Percentiles rank a stretch among this genome's conserved stretches.
Evolutionary conservation across 805 yeast species (phyloP).

Genomic region (Cyberlindnera lachancei): DNA sequence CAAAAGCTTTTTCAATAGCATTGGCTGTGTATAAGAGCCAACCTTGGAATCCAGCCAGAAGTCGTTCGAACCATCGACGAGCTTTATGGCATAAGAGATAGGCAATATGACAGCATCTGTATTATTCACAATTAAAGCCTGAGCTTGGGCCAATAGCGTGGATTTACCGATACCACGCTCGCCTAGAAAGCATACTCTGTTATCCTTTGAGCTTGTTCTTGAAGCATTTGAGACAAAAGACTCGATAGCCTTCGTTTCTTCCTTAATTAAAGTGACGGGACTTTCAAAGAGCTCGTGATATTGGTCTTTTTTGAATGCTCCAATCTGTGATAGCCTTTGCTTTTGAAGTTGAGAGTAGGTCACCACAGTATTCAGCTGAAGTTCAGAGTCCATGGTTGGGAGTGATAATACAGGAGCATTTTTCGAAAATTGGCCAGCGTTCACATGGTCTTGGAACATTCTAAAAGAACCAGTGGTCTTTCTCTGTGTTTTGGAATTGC

Average conservation of each 20-base stretch:
- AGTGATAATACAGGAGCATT: conserved; percentile 20
- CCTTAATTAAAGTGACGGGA: conserved; percentile 54
- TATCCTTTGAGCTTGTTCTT: conserved; percentile 28
- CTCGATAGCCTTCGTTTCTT: conserved; percentile 34
- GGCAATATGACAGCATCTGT: conserved; percentile 47
- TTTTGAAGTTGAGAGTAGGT: conserved; percentile 34
- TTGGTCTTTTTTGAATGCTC: conserved; percentile 63
- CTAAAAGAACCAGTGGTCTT: conserved; percentile 17
- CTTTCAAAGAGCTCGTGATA: conserved; percentile 54
- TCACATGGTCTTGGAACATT: conserved; percentile 14
- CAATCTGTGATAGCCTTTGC: conserved; percentile 41
- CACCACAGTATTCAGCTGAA: conserved; percentile 25
- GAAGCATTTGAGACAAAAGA: conserved; percentile 31
- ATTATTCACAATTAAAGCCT: conserved; percentile 41
- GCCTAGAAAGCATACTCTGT: conserved; percentile 55
- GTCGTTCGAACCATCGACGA: conserved; percentile 70
- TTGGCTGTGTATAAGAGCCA: conserved; percentile 64
- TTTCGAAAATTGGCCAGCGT: conserved; percentile 22
- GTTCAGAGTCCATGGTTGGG: conserved; percentile 15
- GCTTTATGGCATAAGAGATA: conserved; percentile 49
- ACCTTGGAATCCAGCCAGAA: conserved; percentile 46
- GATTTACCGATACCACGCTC: conserved; percentile 77
- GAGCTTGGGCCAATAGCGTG: conserved; percentile 60
- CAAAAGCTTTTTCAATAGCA: conserved; percentile 58
- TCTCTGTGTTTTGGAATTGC: conserved; percentile 6